Percentiles rank a stretch among this genome's conserved stretches.
These are phyloP conservation scores for Colletotrichum falcatum DNA, from an alignment of 2,329 filamentous ascomycete species.

Conservation along the genomic window DNA sequence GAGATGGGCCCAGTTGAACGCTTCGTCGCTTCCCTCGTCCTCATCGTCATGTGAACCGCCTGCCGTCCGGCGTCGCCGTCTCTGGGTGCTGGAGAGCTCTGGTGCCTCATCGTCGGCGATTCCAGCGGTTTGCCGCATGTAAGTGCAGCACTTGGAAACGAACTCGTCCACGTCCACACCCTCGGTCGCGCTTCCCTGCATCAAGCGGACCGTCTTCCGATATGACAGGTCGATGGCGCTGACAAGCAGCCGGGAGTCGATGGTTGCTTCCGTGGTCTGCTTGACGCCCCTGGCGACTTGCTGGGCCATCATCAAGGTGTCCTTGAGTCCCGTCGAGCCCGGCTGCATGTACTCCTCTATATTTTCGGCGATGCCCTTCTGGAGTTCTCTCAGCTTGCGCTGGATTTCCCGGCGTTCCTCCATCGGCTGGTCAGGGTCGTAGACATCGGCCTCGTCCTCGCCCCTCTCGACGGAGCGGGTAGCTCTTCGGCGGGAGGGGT, in stretches of 20 bases:
- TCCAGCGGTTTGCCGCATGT: conserved; percentile 79
- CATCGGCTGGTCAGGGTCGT: conserved; percentile 86
- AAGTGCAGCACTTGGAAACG: conserved; percentile 87
- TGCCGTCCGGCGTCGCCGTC: conserved; percentile 54
- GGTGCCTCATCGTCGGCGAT: conserved; percentile 63
- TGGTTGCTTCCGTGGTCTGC: conserved; percentile 90
- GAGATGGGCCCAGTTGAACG: conserved; percentile 87
- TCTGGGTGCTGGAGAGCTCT: conserved; percentile 63
- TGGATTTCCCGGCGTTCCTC: conserved; percentile 79
- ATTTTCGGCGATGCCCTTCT: conserved; percentile 71
- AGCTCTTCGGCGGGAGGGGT: conserved; percentile 39
- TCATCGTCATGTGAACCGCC: conserved; percentile 62
- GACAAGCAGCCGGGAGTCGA: conserved; percentile 89
- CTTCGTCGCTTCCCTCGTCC: conserved; percentile 79
- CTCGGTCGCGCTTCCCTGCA: conserved; percentile 77
- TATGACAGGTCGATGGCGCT: conserved; percentile 83
- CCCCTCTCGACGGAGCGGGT: conserved; percentile 35
- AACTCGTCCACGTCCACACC: conserved; percentile 93
- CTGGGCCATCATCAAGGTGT: conserved; percentile 76
- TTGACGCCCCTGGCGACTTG: conserved; percentile 75
- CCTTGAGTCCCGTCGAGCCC: conserved; percentile 72
- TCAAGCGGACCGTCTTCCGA: conserved; percentile 80
- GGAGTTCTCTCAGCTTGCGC: conserved; percentile 76
- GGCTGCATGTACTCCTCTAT: conserved; percentile 78
- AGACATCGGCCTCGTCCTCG: conserved; percentile 58